A percentile compares a stretch with the other conserved stretches of the same genome.
phyloP scores from a whole-genome alignment of 306 rosid genomes.

The Malus domestica region DNA sequence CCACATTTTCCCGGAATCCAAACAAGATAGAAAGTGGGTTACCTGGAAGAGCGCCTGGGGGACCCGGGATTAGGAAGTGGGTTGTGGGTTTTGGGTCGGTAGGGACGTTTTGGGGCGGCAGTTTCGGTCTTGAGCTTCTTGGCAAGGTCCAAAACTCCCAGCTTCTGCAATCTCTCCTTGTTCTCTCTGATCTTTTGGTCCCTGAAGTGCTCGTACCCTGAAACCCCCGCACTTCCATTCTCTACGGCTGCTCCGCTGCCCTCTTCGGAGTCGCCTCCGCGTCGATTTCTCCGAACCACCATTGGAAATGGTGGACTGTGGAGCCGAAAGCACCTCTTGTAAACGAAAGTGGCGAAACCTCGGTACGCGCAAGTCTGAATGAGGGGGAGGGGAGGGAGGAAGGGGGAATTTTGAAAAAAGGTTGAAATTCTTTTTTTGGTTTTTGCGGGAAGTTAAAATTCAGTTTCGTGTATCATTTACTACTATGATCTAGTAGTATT shows the following conservation, averaged over 20 bases:
- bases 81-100: not conserved
- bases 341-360: not conserved
- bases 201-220: slow-evolving; percentile 47
- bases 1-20: slow-evolving; percentile 1
- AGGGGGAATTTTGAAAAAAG: not conserved
- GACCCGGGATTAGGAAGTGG: slow-evolving; percentile 4
- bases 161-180: slow-evolving; percentile 54
- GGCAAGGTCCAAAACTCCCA: slow-evolving; percentile 54
- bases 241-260: not conserved
- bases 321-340: not conserved
- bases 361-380: not conserved
- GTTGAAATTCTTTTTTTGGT: too few species aligned
- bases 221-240: not conserved
- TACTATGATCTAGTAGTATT: too few species aligned
- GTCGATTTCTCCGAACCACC: slow-evolving; percentile 22
- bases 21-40: not conserved
- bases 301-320: not conserved
- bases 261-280: not conserved
- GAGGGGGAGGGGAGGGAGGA: not conserved
- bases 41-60: slow-evolving; percentile 73
- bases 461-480: fast-evolving
- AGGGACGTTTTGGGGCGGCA: slow-evolving; percentile 7
- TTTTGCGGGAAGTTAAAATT: not conserved
- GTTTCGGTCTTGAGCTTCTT: slow-evolving; percentile 36
- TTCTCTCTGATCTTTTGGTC: slow-evolving; percentile 65